Evolutionary conservation across 305 asterid species (phyloP).

Genomic region (Ilex paraguariensis): DNA sequence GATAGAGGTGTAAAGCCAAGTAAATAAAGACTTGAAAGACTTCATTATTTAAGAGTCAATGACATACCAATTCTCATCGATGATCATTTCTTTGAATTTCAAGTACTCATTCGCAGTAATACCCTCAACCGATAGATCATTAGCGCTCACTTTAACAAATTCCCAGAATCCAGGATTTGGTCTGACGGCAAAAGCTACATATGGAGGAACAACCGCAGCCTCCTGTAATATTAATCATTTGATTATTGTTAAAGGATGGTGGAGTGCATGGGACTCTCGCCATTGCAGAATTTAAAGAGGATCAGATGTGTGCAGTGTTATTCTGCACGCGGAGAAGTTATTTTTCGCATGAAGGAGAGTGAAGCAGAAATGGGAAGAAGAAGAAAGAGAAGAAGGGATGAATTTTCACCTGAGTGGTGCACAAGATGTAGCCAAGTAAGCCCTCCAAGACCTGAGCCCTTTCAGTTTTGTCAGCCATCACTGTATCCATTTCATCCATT

Average conservation of each 20-base stretch:
- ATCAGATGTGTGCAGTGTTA: too few relatives aligned
- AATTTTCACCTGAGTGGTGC: constrained; percentile 67
- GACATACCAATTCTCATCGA: constrained; percentile 67
- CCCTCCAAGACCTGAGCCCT: constrained; percentile 68
- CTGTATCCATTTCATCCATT: constrained; percentile 82
- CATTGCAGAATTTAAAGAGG: too few relatives aligned
- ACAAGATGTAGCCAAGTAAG: constrained; percentile 79
- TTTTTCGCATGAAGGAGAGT: background rate
- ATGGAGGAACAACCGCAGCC: constrained; percentile 88
- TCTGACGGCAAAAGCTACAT: constrained; percentile 65
- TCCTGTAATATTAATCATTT: constrained; percentile 42
- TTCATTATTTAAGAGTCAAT: background rate
- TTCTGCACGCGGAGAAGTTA: background rate
- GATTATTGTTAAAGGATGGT: too few relatives aligned
- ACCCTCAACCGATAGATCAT: constrained; percentile 77
- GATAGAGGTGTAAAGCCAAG: background rate
- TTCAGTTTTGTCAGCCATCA: constrained; percentile 56
- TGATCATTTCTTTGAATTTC: constrained; percentile 70
- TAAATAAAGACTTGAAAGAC: background rate
- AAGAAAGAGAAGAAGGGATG: background rate
- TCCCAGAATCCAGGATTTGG: constrained; percentile 95
- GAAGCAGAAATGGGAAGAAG: background rate
- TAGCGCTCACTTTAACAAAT: constrained; percentile 67
- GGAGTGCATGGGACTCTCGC: too few relatives aligned
- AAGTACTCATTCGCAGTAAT: constrained; percentile 64